Percentiles rank a stretch among this genome's conserved stretches.
phyloP scores from a whole-genome alignment of 108 stramenopile genomes.

The Parietichytrium sp. region DNA sequence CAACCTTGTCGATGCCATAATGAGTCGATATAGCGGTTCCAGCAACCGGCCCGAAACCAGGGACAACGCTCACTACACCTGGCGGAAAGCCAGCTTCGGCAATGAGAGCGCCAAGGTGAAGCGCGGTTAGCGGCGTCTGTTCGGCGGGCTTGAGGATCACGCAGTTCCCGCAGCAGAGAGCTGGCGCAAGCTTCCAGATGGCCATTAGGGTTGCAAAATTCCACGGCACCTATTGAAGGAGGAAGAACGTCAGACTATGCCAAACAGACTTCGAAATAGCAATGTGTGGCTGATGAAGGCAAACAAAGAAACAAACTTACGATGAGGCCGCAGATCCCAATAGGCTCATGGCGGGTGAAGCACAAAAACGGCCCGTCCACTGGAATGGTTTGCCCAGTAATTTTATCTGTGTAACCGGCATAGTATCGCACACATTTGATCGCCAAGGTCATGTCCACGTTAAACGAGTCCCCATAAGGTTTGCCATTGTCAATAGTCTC shows the following conservation, averaged over 20 bases:
- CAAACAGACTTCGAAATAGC: not conserved
- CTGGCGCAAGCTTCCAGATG: conserved; percentile 80
- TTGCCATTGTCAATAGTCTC: conserved; percentile 70
- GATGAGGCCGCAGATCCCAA: conserved; percentile 76
- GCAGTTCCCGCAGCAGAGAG: conserved; percentile 79
- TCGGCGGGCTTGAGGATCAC: conserved; percentile 91
- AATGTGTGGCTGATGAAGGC: not conserved
- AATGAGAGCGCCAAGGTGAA: conserved; percentile 64
- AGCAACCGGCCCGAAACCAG: conserved; percentile 69
- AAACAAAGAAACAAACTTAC: too few relatives aligned
- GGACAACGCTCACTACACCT: conserved; percentile 77
- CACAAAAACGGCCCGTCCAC: conserved; percentile 35
- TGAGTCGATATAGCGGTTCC: conserved; percentile 63
- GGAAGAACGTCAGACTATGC: too few relatives aligned
- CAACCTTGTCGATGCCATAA: conserved; percentile 70
- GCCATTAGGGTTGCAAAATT: conserved; percentile 80
- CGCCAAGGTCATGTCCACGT: conserved; percentile 55
- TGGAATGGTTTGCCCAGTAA: conserved; percentile 51
- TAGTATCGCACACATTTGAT: conserved; percentile 58
- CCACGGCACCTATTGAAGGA: too few relatives aligned
- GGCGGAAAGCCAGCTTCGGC: conserved; percentile 77
- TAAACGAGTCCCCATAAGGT: conserved; percentile 38
- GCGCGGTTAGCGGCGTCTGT: conserved; percentile 77
- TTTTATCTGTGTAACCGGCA: conserved; percentile 66
- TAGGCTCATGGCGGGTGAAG: conserved; percentile 63